A percentile compares a stretch with the other conserved stretches of the same genome.
Conservation (phyloP, 441 rosid genomes). For the Melastoma candidum region DNA sequence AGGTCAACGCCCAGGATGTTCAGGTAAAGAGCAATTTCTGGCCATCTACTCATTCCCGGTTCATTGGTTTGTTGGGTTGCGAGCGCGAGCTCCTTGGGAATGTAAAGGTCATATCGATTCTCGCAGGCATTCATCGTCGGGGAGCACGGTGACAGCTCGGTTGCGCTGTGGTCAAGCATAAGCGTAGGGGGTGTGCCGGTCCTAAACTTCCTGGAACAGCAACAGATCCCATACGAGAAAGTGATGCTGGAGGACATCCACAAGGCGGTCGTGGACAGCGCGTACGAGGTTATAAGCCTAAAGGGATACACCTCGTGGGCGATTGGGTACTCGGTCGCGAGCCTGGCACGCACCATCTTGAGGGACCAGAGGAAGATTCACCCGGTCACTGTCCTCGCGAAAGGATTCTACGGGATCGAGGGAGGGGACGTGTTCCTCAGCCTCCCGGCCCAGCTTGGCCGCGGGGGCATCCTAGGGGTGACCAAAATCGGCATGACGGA, state of each 20-base stretch:
- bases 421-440: slow-evolving; percentile 78
- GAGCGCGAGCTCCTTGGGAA: no score
- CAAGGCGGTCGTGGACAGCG: slow-evolving; percentile 49
- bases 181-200: slow-evolving; percentile 87
- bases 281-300: slow-evolving; percentile 72
- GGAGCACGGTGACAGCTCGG: slow-evolving; percentile 93
- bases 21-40: slow-evolving; percentile 31
- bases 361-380: slow-evolving; percentile 84
- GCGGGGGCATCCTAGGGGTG: slow-evolving; percentile 67
- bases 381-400: slow-evolving; percentile 76
- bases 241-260: slow-evolving; percentile 65
- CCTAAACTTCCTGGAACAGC: slow-evolving; percentile 53
- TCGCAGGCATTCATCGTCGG: slow-evolving; percentile 71
- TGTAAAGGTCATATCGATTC: no score
- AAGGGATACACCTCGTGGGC: slow-evolving; percentile 97
- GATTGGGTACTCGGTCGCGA: slow-evolving; percentile 84
- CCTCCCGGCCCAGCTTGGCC: slow-evolving; percentile 68
- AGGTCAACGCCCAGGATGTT: slow-evolving; percentile 86
- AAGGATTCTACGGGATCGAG: slow-evolving; percentile 60
- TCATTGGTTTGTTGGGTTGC: no score
- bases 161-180: slow-evolving; percentile 87
- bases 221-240: slow-evolving; percentile 67
- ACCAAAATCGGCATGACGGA: slow-evolving; percentile 69
- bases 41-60: no score
- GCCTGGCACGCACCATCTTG: slow-evolving; percentile 53